Evolutionary conservation across 257 asterid genomes (phyloP).

Genomic region (Fraxinus cuspidata): DNA sequence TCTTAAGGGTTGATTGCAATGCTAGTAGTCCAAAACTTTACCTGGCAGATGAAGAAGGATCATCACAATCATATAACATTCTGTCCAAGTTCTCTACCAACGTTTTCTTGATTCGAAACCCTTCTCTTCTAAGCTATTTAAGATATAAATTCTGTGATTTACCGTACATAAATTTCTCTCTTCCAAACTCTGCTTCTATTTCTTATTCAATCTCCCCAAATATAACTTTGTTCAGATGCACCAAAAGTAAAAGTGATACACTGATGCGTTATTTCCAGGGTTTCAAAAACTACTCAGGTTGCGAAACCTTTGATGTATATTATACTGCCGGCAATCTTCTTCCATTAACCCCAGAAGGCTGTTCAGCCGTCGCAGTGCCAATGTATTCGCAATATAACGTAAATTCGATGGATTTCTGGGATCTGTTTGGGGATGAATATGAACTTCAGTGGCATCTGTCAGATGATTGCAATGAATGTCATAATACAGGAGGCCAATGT

Average conservation of each 20-base stretch:
- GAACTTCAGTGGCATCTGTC: background rate
- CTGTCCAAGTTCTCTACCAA: background rate
- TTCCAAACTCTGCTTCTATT: background rate
- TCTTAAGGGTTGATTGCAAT: slow-evolving; percentile 25
- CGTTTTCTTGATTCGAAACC: background rate
- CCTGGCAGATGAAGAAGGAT: slow-evolving; percentile 9
- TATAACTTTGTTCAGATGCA: slow-evolving; percentile 33
- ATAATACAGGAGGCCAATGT: background rate
- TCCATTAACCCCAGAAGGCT: background rate
- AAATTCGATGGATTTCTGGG: background rate
- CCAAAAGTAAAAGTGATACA: too few species aligned
- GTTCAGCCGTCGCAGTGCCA: background rate
- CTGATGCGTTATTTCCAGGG: background rate
- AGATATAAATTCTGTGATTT: background rate
- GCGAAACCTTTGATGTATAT: background rate
- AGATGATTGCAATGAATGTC: background rate
- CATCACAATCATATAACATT: background rate
- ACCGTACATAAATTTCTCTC: background rate
- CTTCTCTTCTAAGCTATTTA: background rate
- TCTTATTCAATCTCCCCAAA: slow-evolving; percentile 19
- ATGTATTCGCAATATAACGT: background rate
- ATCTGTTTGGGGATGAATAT: background rate
- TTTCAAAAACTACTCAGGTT: background rate
- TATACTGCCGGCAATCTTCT: background rate
- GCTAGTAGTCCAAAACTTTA: slow-evolving; percentile 25